Base-by-base conservation (phyloP, 1,284 basidiomycete genomes). In the Fistulina hepatica region DNA sequence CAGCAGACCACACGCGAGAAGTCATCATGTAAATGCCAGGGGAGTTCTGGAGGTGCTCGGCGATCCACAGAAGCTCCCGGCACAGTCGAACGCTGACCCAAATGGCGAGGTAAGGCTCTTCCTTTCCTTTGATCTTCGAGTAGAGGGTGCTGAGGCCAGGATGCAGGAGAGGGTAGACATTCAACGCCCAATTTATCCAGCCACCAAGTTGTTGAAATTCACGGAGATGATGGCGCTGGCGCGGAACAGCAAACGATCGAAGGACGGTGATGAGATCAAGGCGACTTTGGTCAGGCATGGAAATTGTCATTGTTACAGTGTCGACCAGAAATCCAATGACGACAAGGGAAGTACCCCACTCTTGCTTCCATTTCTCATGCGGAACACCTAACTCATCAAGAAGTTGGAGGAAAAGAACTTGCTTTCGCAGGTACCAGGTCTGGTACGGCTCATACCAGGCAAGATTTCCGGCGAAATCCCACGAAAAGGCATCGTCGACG, bases 331-430 rank as follows among this genome's bases (percentile, higher is more conserved):
- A 58, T 0, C 65, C 60, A 22, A 65, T 63, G 42, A 67, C 57
- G 0, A 49, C 51, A 2, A 69, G 48, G 0, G 12, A 7, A 0
- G 19, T 2, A 0, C 61, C 59, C 6, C 24, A 58, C 0, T 60
- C 3, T 33, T 69, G 68, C 40, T 69, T 71, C 12, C 43, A 40
- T 5, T 44, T 28, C 2, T 61, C 52, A 38, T 69, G 63, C 0
- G 61, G 63, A 1, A 67, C 53, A 0, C 57, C 52, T 3, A 69
- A 43, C 2, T 53, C 33, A 36, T 69, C 64, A 60, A 61, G 67
- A 0, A 68, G 51, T 2, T 36, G 4, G 0, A 69, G 54, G 21
- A 58, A 43, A 9, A 11, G 21, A 1, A 36, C 36, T n/a, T n/a
- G n/a, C n/a, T n/a, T n/a, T n/a, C n/a, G n/a, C n/a, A n/a, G n/a